Evolutionary conservation across 768 basidiomycete genomes (phyloP).

Genomic region (Trametes maxima): DNA sequence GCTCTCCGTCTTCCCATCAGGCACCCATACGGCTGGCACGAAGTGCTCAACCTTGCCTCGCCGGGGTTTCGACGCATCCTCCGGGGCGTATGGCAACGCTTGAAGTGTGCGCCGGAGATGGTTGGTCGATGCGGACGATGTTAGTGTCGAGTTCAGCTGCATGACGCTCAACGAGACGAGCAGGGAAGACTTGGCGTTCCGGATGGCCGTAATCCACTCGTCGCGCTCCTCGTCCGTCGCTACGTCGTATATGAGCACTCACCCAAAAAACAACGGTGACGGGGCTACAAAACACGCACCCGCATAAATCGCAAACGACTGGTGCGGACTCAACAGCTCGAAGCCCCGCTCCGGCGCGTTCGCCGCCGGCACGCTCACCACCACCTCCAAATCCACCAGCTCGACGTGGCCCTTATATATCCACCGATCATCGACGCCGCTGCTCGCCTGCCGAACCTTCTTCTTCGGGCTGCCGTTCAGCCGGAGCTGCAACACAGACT

Average conservation of each 20-base stretch:
- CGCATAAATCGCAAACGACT: constrained; percentile 75
- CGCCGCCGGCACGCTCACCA: constrained; percentile 48
- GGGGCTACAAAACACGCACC: constrained; percentile 41
- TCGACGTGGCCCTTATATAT: constrained; percentile 67
- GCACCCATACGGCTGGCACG: constrained; percentile 91
- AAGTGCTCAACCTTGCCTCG: constrained; percentile 73
- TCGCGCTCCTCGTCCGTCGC: constrained; percentile 59
- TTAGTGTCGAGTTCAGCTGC: constrained; percentile 80
- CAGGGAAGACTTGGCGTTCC: constrained; percentile 69
- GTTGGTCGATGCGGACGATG: constrained; percentile 72
- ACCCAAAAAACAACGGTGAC: neutral
- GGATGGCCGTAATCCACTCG: constrained; percentile 67
- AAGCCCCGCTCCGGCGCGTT: constrained; percentile 58
- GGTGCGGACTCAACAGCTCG: constrained; percentile 76
- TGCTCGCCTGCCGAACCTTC: constrained; percentile 35
- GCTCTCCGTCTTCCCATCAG: constrained; percentile 76
- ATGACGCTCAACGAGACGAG: constrained; percentile 70
- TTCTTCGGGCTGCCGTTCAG: constrained; percentile 30
- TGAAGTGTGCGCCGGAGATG: constrained; percentile 75
- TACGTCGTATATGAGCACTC: constrained; percentile 33
- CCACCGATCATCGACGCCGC: constrained; percentile 67
- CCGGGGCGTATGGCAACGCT: constrained; percentile 68
- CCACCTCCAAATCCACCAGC: constrained; percentile 77
- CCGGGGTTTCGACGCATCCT: constrained; percentile 38
- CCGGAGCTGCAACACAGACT: constrained; percentile 25